Evolutionary conservation across 768 basidiomycete genomes (phyloP).

Genomic region (Asterophora parasitica): DNA sequence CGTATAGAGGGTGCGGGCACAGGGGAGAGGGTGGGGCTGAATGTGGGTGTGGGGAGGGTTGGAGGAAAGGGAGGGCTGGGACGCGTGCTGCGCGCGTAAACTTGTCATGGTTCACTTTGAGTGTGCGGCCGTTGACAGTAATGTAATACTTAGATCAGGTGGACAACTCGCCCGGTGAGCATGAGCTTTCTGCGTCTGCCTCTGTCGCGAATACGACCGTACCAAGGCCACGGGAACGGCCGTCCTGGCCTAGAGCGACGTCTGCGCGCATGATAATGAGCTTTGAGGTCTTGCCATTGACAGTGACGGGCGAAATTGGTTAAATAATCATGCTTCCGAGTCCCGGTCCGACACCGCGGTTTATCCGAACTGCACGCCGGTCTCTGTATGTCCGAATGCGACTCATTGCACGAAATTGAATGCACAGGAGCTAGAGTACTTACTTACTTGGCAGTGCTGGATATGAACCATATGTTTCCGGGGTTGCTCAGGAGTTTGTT

Average conservation of each 20-base stretch:
- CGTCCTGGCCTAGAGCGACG: constrained; percentile 82
- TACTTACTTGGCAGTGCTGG: too few relatives aligned
- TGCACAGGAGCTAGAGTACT: too few relatives aligned
- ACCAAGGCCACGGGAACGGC: constrained; percentile 88
- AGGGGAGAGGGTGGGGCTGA: constrained; percentile 2
- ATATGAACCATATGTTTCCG: too few relatives aligned
- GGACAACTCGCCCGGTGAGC: constrained; percentile 78
- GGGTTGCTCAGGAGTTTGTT: too few relatives aligned
- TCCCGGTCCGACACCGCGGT: too few relatives aligned
- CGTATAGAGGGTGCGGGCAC: constrained; percentile 14
- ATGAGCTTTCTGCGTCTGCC: constrained; percentile 82
- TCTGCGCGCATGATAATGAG: constrained; percentile 88
- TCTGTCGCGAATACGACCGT: constrained; percentile 85
- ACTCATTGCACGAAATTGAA: too few relatives aligned
- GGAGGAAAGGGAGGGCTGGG: not conserved
- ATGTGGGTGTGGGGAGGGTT: not conserved
- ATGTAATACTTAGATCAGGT: constrained; percentile 53
- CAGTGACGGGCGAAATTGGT: too few relatives aligned
- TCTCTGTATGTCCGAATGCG: too few relatives aligned
- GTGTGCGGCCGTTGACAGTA: constrained; percentile 73
- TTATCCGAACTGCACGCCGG: too few relatives aligned
- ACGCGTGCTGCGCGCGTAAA: constrained; percentile 45
- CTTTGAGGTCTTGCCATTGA: constrained; percentile 98
- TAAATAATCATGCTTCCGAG: too few relatives aligned
- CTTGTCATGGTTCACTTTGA: constrained; percentile 92